A percentile compares a stretch with the other conserved stretches of the same genome.
phyloP scores from a whole-genome alignment of 805 yeast species.

The Zygosaccharomyces siamensis region DNA sequence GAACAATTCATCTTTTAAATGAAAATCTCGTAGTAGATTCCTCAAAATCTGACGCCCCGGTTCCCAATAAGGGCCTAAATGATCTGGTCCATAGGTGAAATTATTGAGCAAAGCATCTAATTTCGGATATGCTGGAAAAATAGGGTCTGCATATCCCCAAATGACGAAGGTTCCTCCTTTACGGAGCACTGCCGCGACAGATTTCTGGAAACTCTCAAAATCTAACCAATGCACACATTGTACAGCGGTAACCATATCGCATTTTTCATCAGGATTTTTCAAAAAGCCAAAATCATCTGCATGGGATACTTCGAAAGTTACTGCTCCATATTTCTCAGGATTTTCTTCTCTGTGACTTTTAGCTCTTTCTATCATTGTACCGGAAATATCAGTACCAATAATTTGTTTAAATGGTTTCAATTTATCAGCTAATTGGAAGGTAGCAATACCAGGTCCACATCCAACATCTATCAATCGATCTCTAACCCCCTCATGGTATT shows the following conservation, averaged over 20 bases:
- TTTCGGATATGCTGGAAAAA: slow-evolving; percentile 46
- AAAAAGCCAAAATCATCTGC: slow-evolving; percentile 19
- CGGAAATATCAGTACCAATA: slow-evolving; percentile 61
- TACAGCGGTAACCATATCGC: slow-evolving; percentile 66
- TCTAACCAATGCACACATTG: slow-evolving; percentile 87
- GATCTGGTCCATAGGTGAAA: slow-evolving; percentile 46
- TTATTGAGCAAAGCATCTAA: slow-evolving; percentile 53
- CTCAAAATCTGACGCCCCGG: slow-evolving; percentile 66
- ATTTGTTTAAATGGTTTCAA: slow-evolving; percentile 39
- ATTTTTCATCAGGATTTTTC: slow-evolving; percentile 12
- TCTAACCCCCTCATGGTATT: slow-evolving; percentile 40
- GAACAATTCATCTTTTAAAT: slow-evolving; percentile 34
- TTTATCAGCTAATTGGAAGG: slow-evolving; percentile 39
- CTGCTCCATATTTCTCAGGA: background rate
- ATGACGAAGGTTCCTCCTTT: slow-evolving; percentile 65
- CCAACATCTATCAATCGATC: slow-evolving; percentile 62
- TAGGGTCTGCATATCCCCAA: slow-evolving; percentile 78
- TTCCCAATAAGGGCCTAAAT: slow-evolving; percentile 65
- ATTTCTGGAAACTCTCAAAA: slow-evolving; percentile 47
- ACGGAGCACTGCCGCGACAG: slow-evolving; percentile 47
- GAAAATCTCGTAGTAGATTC: slow-evolving; percentile 33
- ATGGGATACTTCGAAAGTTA: slow-evolving; percentile 32
- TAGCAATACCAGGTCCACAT: slow-evolving; percentile 76
- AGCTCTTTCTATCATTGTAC: slow-evolving; percentile 51
- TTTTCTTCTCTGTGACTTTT: slow-evolving; percentile 18